Conservation (phyloP, 140 eudicot species). For the Flaveria floridana region DNA sequence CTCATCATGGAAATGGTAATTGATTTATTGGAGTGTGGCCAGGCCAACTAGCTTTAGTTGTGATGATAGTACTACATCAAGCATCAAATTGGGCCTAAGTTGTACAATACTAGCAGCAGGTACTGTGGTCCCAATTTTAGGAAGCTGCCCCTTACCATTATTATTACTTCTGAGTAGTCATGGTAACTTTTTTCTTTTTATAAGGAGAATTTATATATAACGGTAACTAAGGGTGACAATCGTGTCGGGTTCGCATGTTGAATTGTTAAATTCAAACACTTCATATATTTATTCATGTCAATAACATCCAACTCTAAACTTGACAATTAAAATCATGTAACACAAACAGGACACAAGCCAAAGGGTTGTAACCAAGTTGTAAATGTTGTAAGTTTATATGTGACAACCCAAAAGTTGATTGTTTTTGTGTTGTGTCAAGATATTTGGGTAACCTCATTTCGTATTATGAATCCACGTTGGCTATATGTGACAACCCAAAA, state of each 20-base stretch:
- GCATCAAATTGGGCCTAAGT: constrained; percentile 41
- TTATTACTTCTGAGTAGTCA: not conserved
- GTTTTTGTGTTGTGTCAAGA: not conserved
- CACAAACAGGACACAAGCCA: not conserved
- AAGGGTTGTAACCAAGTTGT: not conserved
- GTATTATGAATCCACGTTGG: not conserved
- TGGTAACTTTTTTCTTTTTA: not conserved
- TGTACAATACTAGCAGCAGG: constrained; percentile 29
- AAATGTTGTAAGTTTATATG: not conserved
- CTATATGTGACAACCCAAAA: not conserved
- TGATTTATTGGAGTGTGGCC: constrained; percentile 38
- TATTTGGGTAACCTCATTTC: too few relatives aligned
- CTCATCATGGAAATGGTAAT: constrained; percentile 31
- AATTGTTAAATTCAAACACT: not conserved
- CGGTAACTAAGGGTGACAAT: not conserved
- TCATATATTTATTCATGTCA: not conserved
- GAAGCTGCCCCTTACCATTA: constrained; percentile 26
- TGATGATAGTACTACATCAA: constrained; percentile 41
- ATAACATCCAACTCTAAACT: not conserved
- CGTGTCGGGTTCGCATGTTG: not conserved
- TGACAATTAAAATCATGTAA: not conserved
- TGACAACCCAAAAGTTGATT: not conserved
- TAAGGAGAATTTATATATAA: not conserved
- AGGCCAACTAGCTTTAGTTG: constrained; percentile 52
- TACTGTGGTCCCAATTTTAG: constrained; percentile 49